phyloP scores from a whole-genome alignment of 2,329 filamentous ascomycete genomes.

The Keithomyces neogunnii region DNA sequence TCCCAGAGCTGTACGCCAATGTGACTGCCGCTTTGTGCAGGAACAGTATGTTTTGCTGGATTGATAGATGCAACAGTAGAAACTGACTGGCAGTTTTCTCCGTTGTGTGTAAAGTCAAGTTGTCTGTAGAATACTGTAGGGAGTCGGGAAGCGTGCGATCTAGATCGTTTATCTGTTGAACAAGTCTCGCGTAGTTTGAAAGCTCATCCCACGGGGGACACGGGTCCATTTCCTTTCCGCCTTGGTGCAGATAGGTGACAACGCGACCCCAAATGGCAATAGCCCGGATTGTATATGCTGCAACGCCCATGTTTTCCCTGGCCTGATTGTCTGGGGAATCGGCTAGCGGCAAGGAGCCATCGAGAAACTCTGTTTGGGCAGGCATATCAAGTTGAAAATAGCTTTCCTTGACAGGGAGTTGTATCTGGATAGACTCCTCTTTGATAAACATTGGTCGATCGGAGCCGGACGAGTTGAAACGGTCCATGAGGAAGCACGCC shows the following conservation, averaged over 20 bases:
- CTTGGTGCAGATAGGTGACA: conserved; percentile 83
- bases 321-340: conserved; percentile 54
- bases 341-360: conserved; percentile 59
- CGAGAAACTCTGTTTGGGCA: conserved; percentile 74
- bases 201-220: conserved; percentile 73
- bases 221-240: conserved; percentile 70
- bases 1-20: conserved; percentile 53
- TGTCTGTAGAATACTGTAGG: conserved; percentile 71
- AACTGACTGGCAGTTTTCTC: conserved; percentile 87
- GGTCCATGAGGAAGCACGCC: conserved; percentile 96
- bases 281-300: conserved; percentile 78
- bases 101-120: conserved; percentile 74
- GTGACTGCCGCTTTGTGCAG: conserved; percentile 81
- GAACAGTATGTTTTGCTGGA: conserved; percentile 85
- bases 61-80: conserved; percentile 80
- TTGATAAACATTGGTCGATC: conserved; percentile 87
- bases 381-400: conserved; percentile 88
- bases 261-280: conserved; percentile 87
- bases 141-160: conserved; percentile 58
- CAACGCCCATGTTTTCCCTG: conserved; percentile 85
- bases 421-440: conserved; percentile 81
- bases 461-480: conserved; percentile 92
- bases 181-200: conserved; percentile 67
- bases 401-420: conserved; percentile 82
- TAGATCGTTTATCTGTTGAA: conserved; percentile 63